These are phyloP conservation scores for Diaporthe longicolla DNA, from an alignment of 2,329 filamentous ascomycete genomes.

Conservation along the genomic window DNA sequence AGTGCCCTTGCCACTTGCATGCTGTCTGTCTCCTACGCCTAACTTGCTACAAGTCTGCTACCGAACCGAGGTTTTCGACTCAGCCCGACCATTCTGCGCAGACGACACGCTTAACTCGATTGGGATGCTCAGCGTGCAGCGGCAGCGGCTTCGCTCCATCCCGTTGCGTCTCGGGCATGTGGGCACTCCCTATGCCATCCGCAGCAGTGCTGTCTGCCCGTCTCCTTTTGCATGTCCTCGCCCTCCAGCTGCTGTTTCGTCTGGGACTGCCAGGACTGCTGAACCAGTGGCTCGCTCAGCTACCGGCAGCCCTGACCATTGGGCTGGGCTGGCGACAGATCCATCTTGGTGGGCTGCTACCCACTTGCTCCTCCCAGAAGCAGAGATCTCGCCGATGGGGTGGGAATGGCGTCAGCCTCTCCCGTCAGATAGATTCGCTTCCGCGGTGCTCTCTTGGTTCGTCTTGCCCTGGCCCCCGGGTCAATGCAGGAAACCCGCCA, in stretches of 20 bases:
- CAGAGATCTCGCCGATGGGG: constrained; percentile 10
- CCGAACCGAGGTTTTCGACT: constrained; percentile 32
- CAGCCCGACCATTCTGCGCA: constrained; percentile 14
- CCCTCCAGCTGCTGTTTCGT: constrained; percentile 6
- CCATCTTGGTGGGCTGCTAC: constrained; percentile 14
- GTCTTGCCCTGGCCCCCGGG: constrained; percentile 20
- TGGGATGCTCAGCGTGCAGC: not conserved
- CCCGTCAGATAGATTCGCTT: constrained; percentile 29
- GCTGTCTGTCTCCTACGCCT: constrained; percentile 3
- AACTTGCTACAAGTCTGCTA: constrained; percentile 36
- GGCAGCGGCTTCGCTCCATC: constrained; percentile 2
- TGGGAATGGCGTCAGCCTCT: constrained; percentile 34
- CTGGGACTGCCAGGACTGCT: not conserved
- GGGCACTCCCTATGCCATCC: not conserved
- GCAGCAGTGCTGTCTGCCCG: not conserved
- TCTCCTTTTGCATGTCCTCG: not conserved
- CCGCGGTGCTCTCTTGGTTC: constrained; percentile 13
- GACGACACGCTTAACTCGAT: constrained; percentile 1
- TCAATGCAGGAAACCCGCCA: constrained; percentile 31
- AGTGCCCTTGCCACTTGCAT: constrained; percentile 11
- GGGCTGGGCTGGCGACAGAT: not conserved
- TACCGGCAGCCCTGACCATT: not conserved
- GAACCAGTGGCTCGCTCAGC: constrained; percentile 7
- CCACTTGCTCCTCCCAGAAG: constrained; percentile 2
- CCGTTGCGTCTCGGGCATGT: constrained; percentile 16